phyloP scores from a whole-genome alignment of 192 early-diverging fungal species.

The Rhizophlyctis rosea region DNA sequence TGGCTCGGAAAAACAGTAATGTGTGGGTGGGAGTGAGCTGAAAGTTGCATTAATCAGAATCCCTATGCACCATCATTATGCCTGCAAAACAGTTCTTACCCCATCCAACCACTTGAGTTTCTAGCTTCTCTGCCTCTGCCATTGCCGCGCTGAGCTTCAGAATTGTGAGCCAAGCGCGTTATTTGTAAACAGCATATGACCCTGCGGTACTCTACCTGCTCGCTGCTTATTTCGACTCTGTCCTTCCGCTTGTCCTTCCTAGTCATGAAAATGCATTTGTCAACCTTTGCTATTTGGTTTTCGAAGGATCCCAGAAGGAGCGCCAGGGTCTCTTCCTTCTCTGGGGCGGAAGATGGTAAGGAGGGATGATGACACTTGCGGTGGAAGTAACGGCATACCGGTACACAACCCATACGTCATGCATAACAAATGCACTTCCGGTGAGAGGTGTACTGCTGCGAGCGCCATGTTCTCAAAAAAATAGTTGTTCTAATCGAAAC shows the following conservation, averaged over 20 bases:
- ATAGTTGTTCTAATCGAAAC: no score
- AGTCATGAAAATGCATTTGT: conserved; percentile 28
- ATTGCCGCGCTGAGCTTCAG: conserved; percentile 34
- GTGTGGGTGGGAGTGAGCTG: conserved; percentile 46
- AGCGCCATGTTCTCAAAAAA: conserved; percentile 20
- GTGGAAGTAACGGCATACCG: conserved; percentile 1
- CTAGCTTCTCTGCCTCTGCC: conserved; percentile 27
- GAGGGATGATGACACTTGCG: background rate
- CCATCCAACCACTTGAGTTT: conserved; percentile 39
- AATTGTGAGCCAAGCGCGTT: background rate
- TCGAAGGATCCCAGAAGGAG: conserved; percentile 32
- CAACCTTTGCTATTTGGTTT: conserved; percentile 24
- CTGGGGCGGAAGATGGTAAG: conserved; percentile 1
- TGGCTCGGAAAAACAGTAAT: conserved; percentile 46
- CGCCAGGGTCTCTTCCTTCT: conserved; percentile 41
- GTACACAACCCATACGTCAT: conserved; percentile 24
- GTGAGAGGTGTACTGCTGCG: conserved; percentile 8
- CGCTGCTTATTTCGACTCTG: conserved; percentile 41
- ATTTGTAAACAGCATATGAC: background rate
- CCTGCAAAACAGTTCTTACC: conserved; percentile 18
- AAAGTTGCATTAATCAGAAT: background rate
- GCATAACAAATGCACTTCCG: conserved; percentile 20
- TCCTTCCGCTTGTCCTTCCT: conserved; percentile 50
- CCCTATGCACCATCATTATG: background rate
- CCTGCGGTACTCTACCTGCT: conserved; percentile 16